phyloP scores from a whole-genome alignment of 177 flowering plant species.

The Vitis hybrid region DNA sequence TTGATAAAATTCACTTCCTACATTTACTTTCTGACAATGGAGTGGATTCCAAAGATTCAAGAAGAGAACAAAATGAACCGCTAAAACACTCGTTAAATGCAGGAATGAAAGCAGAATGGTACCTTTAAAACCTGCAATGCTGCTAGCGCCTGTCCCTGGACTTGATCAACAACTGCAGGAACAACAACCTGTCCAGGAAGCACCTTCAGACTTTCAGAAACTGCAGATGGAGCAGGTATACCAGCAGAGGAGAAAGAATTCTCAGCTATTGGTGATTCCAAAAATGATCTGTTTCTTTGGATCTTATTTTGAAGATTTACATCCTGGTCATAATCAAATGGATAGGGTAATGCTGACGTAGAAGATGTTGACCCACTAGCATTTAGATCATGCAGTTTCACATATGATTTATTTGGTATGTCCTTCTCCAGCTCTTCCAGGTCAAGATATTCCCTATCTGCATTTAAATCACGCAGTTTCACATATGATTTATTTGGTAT shows the following conservation, averaged over 20 bases:
- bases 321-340: constrained; percentile 33
- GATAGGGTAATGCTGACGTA: constrained; percentile 28
- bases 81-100: too few relatives aligned
- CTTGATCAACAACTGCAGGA: constrained; percentile 86
- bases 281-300: constrained; percentile 27
- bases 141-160: constrained; percentile 83
- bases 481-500: too few relatives aligned
- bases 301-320: constrained; percentile 29
- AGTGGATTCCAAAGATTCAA: too few relatives aligned
- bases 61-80: too few relatives aligned
- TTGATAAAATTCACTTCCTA: too few relatives aligned
- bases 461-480: too few relatives aligned
- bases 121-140: constrained; percentile 96
- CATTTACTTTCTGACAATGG: too few relatives aligned
- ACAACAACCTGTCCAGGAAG: constrained; percentile 90
- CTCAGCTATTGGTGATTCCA: constrained; percentile 37
- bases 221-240: constrained; percentile 91
- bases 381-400: constrained; percentile 26
- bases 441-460: constrained; percentile 26
- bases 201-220: constrained; percentile 80
- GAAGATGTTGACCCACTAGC: constrained; percentile 31
- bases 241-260: constrained; percentile 65
- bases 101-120: constrained; percentile 5
- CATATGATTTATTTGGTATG: constrained; percentile 16
- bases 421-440: too few relatives aligned